These are phyloP conservation scores for Dryas octopetala DNA, from an alignment of 306 rosid genomes.

Conservation along the genomic window DNA sequence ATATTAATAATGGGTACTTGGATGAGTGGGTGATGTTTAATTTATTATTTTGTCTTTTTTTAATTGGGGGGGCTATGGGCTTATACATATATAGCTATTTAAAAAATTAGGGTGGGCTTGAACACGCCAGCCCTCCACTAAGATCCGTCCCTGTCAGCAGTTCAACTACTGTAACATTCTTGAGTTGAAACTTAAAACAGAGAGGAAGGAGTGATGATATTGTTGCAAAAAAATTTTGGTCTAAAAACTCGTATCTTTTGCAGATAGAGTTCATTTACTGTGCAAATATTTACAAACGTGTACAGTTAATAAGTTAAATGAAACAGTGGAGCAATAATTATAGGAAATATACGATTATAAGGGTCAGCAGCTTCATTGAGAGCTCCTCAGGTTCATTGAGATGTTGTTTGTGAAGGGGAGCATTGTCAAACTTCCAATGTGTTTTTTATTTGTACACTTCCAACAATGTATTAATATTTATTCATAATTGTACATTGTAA, in stretches of 20 bases:
- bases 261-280: background rate
- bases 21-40: too few species aligned
- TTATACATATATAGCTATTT: too few species aligned
- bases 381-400: background rate
- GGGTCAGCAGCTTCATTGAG: background rate
- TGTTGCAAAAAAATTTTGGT: background rate
- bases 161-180: conserved; percentile 60
- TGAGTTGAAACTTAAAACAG: background rate
- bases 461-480: too few species aligned
- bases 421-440: background rate
- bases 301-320: conserved; percentile 9
- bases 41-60: too few species aligned
- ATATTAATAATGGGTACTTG: too few species aligned
- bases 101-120: too few species aligned
- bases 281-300: conserved; percentile 11
- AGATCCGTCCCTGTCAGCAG: too few species aligned
- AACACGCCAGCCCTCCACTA: too few species aligned
- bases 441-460: background rate
- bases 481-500: background rate
- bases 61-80: too few species aligned
- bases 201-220: background rate
- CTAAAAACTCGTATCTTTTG: background rate
- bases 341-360: background rate
- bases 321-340: background rate
- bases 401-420: background rate